These are phyloP conservation scores for Guyanaporus albipodus DNA, from an alignment of 768 basidiomycete genomes.

Conservation along the genomic window DNA sequence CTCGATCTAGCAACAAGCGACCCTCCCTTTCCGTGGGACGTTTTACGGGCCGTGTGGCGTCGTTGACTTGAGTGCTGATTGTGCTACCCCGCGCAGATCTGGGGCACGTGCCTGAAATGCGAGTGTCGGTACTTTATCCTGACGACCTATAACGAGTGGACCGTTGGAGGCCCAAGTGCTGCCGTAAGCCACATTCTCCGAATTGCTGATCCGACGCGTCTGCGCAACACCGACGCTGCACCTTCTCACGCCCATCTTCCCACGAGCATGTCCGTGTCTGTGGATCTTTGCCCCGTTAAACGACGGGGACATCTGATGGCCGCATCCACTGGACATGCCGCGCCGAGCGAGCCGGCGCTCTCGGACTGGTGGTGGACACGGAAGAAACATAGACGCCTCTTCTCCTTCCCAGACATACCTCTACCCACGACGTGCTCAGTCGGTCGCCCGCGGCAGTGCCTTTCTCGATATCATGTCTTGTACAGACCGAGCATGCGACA, in stretches of 20 bases:
- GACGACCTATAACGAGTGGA: constrained; percentile 18
- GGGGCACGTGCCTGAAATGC: constrained; percentile 10
- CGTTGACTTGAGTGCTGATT: neutral
- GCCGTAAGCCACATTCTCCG: too few relatives aligned
- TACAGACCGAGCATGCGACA: too few relatives aligned
- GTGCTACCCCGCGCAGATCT: constrained; percentile 12
- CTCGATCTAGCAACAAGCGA: constrained; percentile 2
- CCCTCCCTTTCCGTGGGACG: neutral
- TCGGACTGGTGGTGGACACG: too few relatives aligned
- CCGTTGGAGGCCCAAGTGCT: constrained; percentile 11
- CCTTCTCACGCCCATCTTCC: constrained; percentile 11
- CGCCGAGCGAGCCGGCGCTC: neutral
- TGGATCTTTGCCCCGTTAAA: constrained; percentile 11
- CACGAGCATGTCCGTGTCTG: neutral
- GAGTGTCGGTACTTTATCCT: constrained; percentile 13
- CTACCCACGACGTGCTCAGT: too few relatives aligned
- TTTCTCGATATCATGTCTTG: too few relatives aligned
- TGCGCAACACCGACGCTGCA: too few relatives aligned
- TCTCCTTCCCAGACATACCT: too few relatives aligned
- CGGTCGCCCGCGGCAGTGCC: too few relatives aligned
- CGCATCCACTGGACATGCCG: neutral
- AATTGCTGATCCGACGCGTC: too few relatives aligned
- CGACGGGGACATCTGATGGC: neutral
- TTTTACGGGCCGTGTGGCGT: constrained; percentile 14
- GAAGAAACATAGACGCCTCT: too few relatives aligned